A percentile compares a stretch with the other conserved stretches of the same genome.
phyloP scores from a whole-genome alignment of 805 yeast genomes.

The Ogataea saltuana region DNA sequence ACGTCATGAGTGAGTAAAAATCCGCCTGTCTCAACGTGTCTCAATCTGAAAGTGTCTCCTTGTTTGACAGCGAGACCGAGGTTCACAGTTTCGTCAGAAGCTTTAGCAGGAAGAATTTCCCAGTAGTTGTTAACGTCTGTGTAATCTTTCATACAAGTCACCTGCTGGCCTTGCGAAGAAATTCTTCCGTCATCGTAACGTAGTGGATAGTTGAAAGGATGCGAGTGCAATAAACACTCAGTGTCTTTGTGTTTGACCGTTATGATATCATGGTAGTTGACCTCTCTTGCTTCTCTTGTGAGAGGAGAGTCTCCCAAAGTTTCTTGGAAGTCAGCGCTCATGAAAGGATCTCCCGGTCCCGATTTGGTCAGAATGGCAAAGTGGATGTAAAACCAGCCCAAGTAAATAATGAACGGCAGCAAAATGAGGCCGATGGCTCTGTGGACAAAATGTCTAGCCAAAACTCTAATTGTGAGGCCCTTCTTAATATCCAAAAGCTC shows the following conservation, averaged over 20 bases:
- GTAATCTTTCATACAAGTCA: conserved; percentile 62
- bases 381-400: conserved; percentile 91
- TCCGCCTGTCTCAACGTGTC: conserved; percentile 79
- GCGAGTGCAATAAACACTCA: conserved; percentile 80
- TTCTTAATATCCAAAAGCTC: conserved; percentile 68
- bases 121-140: conserved; percentile 74
- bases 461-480: conserved; percentile 58
- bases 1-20: conserved; percentile 89
- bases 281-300: conserved; percentile 66
- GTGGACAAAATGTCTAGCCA: conserved; percentile 70
- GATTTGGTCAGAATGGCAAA: conserved; percentile 78
- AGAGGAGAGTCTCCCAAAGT: conserved; percentile 81
- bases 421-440: conserved; percentile 72
- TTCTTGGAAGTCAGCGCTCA: conserved; percentile 95
- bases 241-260: conserved; percentile 83
- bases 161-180: conserved; percentile 93
- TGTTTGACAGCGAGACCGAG: conserved; percentile 56
- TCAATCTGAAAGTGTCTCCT: conserved; percentile 75
- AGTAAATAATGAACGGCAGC: conserved; percentile 77
- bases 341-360: conserved; percentile 94
- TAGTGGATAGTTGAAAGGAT: conserved; percentile 70
- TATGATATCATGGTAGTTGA: conserved; percentile 74
- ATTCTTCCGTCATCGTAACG: conserved; percentile 96
- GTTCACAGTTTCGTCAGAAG: conserved; percentile 41
- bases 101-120: conserved; percentile 72